Evolutionary conservation across 2,329 filamentous ascomycete species (phyloP), one percentile per base, ranked within the genome.

Genomic region (Penicillium sp.): DNA sequence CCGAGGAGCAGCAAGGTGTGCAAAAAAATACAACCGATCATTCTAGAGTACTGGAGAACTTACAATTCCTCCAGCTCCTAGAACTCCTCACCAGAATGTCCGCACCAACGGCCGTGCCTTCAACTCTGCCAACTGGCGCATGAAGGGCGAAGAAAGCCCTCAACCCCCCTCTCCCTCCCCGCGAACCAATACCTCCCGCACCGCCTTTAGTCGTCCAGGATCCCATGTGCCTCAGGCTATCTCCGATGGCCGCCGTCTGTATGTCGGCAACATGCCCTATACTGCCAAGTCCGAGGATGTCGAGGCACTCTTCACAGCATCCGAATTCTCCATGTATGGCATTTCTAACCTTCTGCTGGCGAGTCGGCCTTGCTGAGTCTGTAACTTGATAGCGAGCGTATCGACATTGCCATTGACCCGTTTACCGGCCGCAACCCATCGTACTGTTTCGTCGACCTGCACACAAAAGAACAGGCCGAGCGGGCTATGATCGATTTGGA

Each of bases 381-480:
- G 33, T 22, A 52, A 46, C 55, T 67, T 63, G 62, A 63, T 66
- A 80, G 78, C 61, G 79, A 82, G 62, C 82, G 84, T 47, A 83
- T 90, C 61, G 85, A 88, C 69, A 87, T 91, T 64, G 86, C 86
- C 1, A 80, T 88, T 52, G 87, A 91, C 65, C 83, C 86, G 1
- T 84, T 88, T 70, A 88, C 83, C 29, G 84, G 82, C 41, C 80
- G 87, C 45, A 91, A 90, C 69, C 87, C 87, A 0, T 88, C 86
- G 37, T 90, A 90, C 75, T 91, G 88, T 75, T 91, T 91, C 64
- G 84, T 90, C 46, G 88, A 91, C 66, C 84, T 91, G 56, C 72
- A 73, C 46, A 80, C 78, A 47, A 79, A 79, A 46, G 83, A 84
- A 27, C 77, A 84, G 29, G 87, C 87, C 3, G 78, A 83, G 5